Conservation (phyloP, 352 stramenopile species). For the Phytophthora chlamydospora region DNA sequence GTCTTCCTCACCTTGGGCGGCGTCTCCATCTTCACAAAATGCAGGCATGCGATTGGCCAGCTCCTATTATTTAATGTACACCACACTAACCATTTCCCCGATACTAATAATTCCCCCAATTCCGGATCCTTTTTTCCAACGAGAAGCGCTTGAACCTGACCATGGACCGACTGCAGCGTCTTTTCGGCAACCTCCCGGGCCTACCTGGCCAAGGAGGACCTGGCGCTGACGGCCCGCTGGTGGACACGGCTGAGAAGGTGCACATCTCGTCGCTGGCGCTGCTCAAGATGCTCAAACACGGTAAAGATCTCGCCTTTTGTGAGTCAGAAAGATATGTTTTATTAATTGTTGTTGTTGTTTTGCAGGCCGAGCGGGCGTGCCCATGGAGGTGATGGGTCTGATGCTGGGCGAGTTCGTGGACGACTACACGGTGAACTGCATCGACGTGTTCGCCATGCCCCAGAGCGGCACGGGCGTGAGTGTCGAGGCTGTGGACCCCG, state of each 20-base stretch:
- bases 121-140: constrained; percentile 33
- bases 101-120: constrained; percentile 21
- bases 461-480: constrained; percentile 96
- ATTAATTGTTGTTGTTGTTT: constrained; percentile 4
- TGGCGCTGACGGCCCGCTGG: constrained; percentile 91
- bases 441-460: constrained; percentile 99
- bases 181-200: constrained; percentile 87
- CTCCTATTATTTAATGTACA: constrained; percentile 1
- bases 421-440: constrained; percentile 99
- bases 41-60: constrained; percentile 1
- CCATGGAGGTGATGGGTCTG: constrained; percentile 99
- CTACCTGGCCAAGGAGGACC: constrained; percentile 71
- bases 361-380: constrained; percentile 95
- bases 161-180: constrained; percentile 87
- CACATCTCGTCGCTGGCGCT: constrained; percentile 99
- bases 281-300: constrained; percentile 99
- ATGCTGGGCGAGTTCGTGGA: constrained; percentile 99
- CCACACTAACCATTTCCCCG: constrained; percentile 13
- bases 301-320: constrained; percentile 33
- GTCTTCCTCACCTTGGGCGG: constrained; percentile 57
- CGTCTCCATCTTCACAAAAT: constrained; percentile 60
- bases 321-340: constrained; percentile 6
- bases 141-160: constrained; percentile 25
- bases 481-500: constrained; percentile 98
- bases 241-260: constrained; percentile 99